Conservation (phyloP, 108 stramenopile genomes). For the Skeletonema marinoi region DNA sequence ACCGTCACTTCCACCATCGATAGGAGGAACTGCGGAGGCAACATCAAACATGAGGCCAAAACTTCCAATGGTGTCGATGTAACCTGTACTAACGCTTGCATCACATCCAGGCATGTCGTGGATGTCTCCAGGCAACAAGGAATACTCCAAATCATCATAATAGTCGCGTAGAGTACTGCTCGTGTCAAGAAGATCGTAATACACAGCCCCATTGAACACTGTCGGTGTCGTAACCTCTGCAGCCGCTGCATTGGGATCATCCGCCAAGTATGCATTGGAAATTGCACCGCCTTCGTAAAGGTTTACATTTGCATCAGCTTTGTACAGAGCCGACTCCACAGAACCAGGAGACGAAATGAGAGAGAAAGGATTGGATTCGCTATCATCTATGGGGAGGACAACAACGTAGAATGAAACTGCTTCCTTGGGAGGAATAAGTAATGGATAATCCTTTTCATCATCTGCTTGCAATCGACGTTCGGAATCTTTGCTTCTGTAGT, state of each 20-base stretch:
- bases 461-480: neutral
- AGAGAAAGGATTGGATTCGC: neutral
- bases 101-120: conserved; percentile 25
- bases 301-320: neutral
- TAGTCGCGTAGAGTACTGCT: conserved; percentile 16
- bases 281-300: conserved; percentile 6
- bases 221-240: conserved; percentile 12
- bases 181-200: conserved; percentile 25
- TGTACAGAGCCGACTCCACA: neutral
- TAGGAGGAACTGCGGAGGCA: conserved; percentile 14
- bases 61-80: conserved; percentile 30
- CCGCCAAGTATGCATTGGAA: conserved; percentile 17
- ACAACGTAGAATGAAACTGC: conserved; percentile 1
- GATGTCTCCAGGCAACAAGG: conserved; percentile 9
- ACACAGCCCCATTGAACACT: conserved; percentile 33
- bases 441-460: conserved; percentile 14
- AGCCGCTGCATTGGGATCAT: conserved; percentile 7
- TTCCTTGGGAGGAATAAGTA: conserved; percentile 12
- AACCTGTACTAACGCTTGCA: conserved; percentile 12
- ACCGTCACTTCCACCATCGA: neutral
- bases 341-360: conserved; percentile 3
- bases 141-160: conserved; percentile 24
- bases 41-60: conserved; percentile 46
- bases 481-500: neutral
- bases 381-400: neutral